phyloP scores from a whole-genome alignment of 495 filamentous ascomycete genomes.

The Opeltia flavorubescens region DNA sequence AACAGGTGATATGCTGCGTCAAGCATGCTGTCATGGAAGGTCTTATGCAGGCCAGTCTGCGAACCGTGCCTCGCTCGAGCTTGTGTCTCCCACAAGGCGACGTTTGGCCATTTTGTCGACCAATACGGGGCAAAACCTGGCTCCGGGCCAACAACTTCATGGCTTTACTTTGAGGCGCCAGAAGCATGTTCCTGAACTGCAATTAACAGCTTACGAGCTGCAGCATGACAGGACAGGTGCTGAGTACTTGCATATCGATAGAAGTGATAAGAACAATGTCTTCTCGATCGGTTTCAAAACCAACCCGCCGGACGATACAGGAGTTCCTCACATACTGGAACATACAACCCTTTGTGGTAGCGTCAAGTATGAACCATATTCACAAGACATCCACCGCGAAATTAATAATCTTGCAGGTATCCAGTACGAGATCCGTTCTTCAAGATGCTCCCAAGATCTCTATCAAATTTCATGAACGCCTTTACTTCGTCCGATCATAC shows the following conservation, averaged over 20 bases:
- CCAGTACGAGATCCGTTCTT: conserved; percentile 97
- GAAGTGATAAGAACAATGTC: conserved; percentile 96
- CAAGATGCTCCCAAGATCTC: conserved; percentile 94
- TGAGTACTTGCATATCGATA: conserved; percentile 85
- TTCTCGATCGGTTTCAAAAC: conserved; percentile 99
- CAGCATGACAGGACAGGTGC: conserved; percentile 88
- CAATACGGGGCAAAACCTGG: conserved; percentile 55
- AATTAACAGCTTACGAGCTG: conserved; percentile 78
- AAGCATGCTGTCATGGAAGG: background rate
- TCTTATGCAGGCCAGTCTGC: background rate
- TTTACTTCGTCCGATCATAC: conserved; percentile 94
- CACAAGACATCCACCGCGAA: background rate
- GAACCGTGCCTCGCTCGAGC: background rate
- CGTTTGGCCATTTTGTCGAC: conserved; percentile 30
- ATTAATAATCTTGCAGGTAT: conserved; percentile 43
- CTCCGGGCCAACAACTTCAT: conserved; percentile 69
- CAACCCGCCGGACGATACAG: conserved; percentile 90
- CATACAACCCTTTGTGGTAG: conserved; percentile 96
- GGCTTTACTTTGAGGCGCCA: conserved; percentile 81
- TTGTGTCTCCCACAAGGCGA: background rate
- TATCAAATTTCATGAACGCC: conserved; percentile 99
- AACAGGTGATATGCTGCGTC: background rate
- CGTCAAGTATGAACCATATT: conserved; percentile 52
- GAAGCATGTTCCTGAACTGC: conserved; percentile 87
- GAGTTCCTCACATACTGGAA: conserved; percentile 93